Base-by-base conservation (phyloP, 2,329 filamentous ascomycete species). In the Coniochaeta sp. region DNA sequence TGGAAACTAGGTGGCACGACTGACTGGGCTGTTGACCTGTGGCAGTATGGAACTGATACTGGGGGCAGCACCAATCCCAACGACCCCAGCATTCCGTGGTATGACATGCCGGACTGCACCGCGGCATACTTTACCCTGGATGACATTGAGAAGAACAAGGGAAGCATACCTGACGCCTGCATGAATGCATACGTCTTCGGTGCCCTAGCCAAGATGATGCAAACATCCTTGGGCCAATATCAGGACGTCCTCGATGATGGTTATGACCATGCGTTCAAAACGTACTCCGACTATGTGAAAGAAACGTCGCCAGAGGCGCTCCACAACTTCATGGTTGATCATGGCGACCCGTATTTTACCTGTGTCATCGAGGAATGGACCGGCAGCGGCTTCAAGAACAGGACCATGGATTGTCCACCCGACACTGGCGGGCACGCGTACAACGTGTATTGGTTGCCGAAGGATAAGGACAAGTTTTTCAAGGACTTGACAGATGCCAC, bases 1-100 rank as follows among this genome's bases (percentile, higher is more conserved):
- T 59, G 40, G 22, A 59, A 59, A 22, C 57, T 70, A 47, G 63
- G 54, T 5, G 69, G 67, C 24, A 68, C 63, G 5, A 64, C 62
- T 1, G 64, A 69, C 59, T 71, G 70, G 70, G 68, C 69, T 28
- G 63, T 33, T 28, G 66, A 70, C 58, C 50, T 70, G 6, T 40
- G 38, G 38, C 38, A 40, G 38, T 40, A 40, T 19, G 38, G 38
- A 40, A 40, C 38, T 3, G 4, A 17, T n/a, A 40, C 16, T 9
- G 38, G 38, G 38, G 17, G n/a, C 38, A 40, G 38, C 17, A 40
- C 38, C 17, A 40, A 40, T 9, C 38, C 16, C 16, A 40, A 40
- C 9, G 38, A 40, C 38, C 38, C 38, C 38, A 40, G 38, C 38
- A 6, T 40, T 40, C 38, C 38, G 38, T 40, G 38, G 38, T 40